Conservation (phyloP, 2,329 filamentous ascomycete species). For the Cytospora chrysosperma region DNA sequence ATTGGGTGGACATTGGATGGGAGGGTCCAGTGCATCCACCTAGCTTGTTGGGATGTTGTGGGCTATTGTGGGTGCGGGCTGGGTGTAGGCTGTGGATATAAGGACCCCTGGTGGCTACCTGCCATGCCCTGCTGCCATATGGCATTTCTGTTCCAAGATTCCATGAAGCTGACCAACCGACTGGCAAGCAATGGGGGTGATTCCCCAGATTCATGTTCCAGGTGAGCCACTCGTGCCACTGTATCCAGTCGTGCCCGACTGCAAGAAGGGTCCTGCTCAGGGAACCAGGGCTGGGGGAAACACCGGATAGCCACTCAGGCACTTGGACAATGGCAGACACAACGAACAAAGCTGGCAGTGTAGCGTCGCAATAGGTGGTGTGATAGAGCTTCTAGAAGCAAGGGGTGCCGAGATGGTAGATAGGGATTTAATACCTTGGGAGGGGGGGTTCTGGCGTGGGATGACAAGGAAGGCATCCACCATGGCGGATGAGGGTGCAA, state of each 20-base stretch:
- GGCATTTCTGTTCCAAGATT: conserved; percentile 14
- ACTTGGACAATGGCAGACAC: not conserved
- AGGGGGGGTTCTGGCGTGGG: not conserved
- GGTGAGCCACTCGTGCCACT: not conserved
- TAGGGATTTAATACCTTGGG: not conserved
- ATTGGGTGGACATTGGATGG: conserved; percentile 7
- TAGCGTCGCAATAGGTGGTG: not conserved
- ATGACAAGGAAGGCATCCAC: not conserved
- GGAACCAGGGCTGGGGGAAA: not conserved
- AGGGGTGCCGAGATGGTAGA: not conserved
- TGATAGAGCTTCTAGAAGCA: not conserved
- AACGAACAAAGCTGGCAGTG: conserved; percentile 18
- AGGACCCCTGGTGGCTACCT: conserved; percentile 16
- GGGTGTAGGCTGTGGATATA: not conserved
- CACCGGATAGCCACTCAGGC: not conserved
- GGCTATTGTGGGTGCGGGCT: conserved; percentile 5
- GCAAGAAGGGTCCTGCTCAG: conserved; percentile 6
- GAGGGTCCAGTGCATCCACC: conserved; percentile 12
- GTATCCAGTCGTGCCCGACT: conserved; percentile 7
- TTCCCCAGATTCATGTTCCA: not conserved
- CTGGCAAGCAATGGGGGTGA: not conserved
- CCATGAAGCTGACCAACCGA: not conserved
- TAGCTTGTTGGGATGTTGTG: conserved; percentile 14
- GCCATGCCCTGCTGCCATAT: conserved; percentile 16
- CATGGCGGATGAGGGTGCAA: not conserved